Base-by-base conservation (phyloP, 2,329 filamentous ascomycete species). In the Calonectria fujianensis region DNA sequence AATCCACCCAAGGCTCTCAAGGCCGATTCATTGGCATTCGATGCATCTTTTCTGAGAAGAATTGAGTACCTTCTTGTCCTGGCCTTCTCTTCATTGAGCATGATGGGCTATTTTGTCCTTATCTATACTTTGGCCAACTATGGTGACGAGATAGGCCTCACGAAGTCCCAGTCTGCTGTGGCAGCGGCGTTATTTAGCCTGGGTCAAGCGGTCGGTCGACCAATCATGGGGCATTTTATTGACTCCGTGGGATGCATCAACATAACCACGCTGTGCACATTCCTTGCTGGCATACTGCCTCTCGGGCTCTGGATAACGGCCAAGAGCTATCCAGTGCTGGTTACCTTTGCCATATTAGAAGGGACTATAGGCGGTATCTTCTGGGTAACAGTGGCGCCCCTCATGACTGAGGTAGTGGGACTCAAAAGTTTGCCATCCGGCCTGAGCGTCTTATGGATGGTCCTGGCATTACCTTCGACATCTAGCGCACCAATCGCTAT, bases 81-180 rank as follows among this genome's bases (percentile, higher is more conserved):
- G 45, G 87, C 85, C 3, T 97, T 93, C 87, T 92, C 93, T 11
- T 91, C 92, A 83, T 92, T 96, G 76, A 92, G 90, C 74, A 91
- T 96, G 85, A 85, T 96, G 20, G 94, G 90, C 8, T 96, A 96
- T 79, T 89, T 94, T 32, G 93, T 95, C 4, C 88, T 96, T 18
- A 89, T 96, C 54, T 96, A 96, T 84, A 94, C 91, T 13, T 85
- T 96, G 59, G 92, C 94, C 18, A 94, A 93, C 82, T 96, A 95
- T 80, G 93, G 93, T 41, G 88, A 90, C 70, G 89, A 88, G 4
- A 90, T 96, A 52, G 94, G 94, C 1, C 89, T 96, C 31, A 88
- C 88, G 0, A 87, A 93, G 2, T 88, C 90, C 9, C 92, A 96
- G 80, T 94, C 93, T 10, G 92, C 92, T 0, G 87, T 95, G 18